Conservation (phyloP, 192 early-diverging fungal species). For the Thoreauomyces humboldtii region DNA sequence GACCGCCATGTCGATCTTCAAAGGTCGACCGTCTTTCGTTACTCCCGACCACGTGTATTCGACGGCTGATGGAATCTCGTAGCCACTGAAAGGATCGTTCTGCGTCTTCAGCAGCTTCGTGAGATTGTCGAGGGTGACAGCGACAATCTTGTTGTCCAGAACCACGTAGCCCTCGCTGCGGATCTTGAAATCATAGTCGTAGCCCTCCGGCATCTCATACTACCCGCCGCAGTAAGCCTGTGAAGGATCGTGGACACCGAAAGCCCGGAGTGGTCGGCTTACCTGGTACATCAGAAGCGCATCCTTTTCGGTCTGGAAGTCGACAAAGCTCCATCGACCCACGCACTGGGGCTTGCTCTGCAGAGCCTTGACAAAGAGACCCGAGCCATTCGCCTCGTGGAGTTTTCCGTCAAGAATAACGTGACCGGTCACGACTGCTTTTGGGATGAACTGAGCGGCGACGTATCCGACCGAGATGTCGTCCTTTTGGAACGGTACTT, state of each 20-base stretch:
- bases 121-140: conserved; percentile 73
- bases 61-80: conserved; percentile 72
- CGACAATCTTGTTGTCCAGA: conserved; percentile 61
- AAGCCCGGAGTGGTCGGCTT: background rate
- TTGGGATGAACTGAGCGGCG: conserved; percentile 81
- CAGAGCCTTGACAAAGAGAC: conserved; percentile 80
- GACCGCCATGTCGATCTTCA: conserved; percentile 64
- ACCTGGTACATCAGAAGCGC: conserved; percentile 57
- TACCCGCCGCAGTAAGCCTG: too few relatives aligned
- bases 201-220: conserved; percentile 70
- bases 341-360: conserved; percentile 83
- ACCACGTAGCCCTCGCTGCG: conserved; percentile 74
- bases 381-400: conserved; percentile 67
- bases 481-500: conserved; percentile 63
- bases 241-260: background rate
- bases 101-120: conserved; percentile 62
- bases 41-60: conserved; percentile 72
- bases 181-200: conserved; percentile 37
- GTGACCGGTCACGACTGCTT: conserved; percentile 66
- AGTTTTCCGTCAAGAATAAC: conserved; percentile 69
- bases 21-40: conserved; percentile 55
- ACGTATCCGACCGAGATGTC: conserved; percentile 58
- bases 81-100: conserved; percentile 79
- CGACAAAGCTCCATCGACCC: conserved; percentile 82
- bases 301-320: conserved; percentile 69